Conservation (phyloP, 2,329 filamentous ascomycete genomes). For the Cladosporium velox region DNA sequence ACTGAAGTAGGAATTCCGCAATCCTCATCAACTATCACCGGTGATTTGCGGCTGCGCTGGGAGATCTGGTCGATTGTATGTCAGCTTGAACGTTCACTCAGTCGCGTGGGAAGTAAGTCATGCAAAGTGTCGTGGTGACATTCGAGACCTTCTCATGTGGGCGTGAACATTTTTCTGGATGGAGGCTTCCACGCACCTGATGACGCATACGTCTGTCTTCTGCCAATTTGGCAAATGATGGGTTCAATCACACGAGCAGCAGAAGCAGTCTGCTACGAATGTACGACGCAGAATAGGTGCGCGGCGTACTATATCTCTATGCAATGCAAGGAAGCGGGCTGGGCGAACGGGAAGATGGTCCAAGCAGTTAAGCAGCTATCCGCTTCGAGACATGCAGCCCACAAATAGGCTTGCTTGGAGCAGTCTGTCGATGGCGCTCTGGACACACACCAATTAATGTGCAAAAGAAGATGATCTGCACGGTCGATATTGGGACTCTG, state of each 20-base stretch:
- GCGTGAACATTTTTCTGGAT: slow-evolving; percentile 11
- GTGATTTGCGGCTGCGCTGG: slow-evolving; percentile 24
- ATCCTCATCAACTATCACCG: slow-evolving; percentile 40
- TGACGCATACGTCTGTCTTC: slow-evolving; percentile 37
- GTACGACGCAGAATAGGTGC: slow-evolving; percentile 36
- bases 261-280: slow-evolving; percentile 37
- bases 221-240: slow-evolving; percentile 34
- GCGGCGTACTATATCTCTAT: slow-evolving; percentile 22
- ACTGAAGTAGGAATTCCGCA: slow-evolving; percentile 36
- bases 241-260: slow-evolving; percentile 29
- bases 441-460: slow-evolving; percentile 19
- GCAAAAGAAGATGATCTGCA: slow-evolving; percentile 27
- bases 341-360: slow-evolving; percentile 24
- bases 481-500: slow-evolving; percentile 27
- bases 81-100: neutral
- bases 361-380: slow-evolving; percentile 36
- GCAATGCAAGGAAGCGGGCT: slow-evolving; percentile 22
- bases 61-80: slow-evolving; percentile 11
- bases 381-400: slow-evolving; percentile 38
- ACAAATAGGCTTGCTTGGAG: slow-evolving; percentile 21
- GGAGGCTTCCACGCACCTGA: slow-evolving; percentile 34
- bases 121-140: slow-evolving; percentile 6
- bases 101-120: slow-evolving; percentile 17
- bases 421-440: slow-evolving; percentile 22
- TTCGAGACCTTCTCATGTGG: slow-evolving; percentile 20